Base-by-base conservation (phyloP, 345 rosid genomes). In the Aquilaria yunnanensis region DNA sequence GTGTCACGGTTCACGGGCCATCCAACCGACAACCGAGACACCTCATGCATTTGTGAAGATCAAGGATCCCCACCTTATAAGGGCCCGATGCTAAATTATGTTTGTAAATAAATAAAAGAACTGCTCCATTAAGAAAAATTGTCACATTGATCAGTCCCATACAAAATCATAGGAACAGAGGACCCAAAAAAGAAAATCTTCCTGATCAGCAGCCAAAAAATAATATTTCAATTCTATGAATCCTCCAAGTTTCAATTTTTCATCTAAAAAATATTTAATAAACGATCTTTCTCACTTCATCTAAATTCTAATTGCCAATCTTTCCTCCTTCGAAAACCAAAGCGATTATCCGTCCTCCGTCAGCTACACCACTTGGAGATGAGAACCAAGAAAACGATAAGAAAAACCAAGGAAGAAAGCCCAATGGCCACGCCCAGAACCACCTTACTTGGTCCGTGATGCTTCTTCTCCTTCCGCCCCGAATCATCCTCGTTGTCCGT, bases 391-490 rank as follows among this genome's bases (percentile, higher is more conserved):
- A 92, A 89, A 56, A 89, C 78, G 54, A 89, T 92, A 46, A 92
- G 90, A 78, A 92, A 89, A 9, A 92, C 95, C 63, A 89, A 78
- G 1, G 98, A 81, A 60, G 96, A 81, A 34, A 92, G 85, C 0
- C 82, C 96, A 71, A 89, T 92, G 3, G 96, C 95, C 33, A 92
- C 81, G 37, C 98, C 98, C 47, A 92, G 89, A 68, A 87, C 92
- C 47, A 92, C 80, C 78, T 92, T 92, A 47, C 74, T 92, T 41
- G 98, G 95, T 52, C 98, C 98, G 32, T 80, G 95, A 67, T 82
- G 81, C 6, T 67, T 77, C 33, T 67, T 74, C 54, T 78, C 69
- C 54, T 83, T 83, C 70, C 64, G 64, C 51, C 75, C 67, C 12
- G 76, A 70, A 75, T 63, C 70, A 13, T 62, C 81, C 48, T 62